Conservation (phyloP, 352 stramenopile species). For the Pseudoperonospora humuli region DNA sequence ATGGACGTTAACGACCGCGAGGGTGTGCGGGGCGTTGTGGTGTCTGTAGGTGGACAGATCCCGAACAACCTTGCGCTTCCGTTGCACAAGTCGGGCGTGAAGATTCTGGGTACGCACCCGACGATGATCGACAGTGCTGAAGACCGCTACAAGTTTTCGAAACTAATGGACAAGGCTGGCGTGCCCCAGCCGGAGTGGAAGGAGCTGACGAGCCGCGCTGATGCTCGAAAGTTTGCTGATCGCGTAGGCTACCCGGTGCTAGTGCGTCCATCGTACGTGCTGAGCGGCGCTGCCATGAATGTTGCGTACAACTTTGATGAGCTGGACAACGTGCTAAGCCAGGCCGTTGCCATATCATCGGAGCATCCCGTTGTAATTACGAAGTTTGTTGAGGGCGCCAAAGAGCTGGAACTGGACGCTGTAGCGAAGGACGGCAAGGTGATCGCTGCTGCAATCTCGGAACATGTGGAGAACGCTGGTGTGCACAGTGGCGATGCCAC, state of each 20-base stretch:
- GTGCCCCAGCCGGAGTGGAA: conserved; percentile 73
- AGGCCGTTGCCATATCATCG: conserved; percentile 90
- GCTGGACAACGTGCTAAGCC: conserved; percentile 77
- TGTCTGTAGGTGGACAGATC: conserved; percentile 95
- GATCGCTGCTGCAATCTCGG: conserved; percentile 97
- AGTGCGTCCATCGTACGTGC: conserved; percentile 95
- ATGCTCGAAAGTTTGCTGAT: conserved; percentile 89
- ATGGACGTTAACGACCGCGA: conserved; percentile 92
- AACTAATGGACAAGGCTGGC: conserved; percentile 93
- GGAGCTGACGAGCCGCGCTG: conserved; percentile 86
- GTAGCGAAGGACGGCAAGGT: conserved; percentile 95
- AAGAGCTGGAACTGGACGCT: conserved; percentile 99
- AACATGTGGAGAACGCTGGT: conserved; percentile 99
- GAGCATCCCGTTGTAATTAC: conserved; percentile 97
- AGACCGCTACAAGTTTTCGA: conserved; percentile 92
- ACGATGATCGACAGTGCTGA: conserved; percentile 95
- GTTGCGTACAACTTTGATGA: conserved; percentile 92
- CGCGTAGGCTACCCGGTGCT: conserved; percentile 94
- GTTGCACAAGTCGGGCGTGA: conserved; percentile 79
- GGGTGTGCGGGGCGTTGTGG: conserved; percentile 81
- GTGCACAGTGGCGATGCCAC: conserved; percentile 99
- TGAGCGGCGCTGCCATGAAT: conserved; percentile 97
- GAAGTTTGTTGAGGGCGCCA: conserved; percentile 96
- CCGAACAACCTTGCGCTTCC: conserved; percentile 94
- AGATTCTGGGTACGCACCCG: conserved; percentile 75